Evolutionary conservation across 768 basidiomycete species (phyloP), one percentile per base, ranked within the genome.

Genomic region (Xerocomus potaroensis): DNA sequence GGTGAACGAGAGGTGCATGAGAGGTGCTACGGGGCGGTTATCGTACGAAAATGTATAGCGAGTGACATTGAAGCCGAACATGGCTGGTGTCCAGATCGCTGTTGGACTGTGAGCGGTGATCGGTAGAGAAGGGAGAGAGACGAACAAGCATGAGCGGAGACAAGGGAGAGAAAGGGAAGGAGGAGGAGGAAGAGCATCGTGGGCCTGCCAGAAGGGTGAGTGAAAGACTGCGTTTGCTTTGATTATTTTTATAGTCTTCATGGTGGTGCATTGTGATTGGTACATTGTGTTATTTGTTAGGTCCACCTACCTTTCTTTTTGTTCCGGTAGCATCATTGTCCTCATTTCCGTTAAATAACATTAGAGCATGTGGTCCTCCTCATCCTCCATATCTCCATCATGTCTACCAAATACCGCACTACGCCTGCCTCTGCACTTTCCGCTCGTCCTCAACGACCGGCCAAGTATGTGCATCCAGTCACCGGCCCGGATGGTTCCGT

Each of bases 1-100:
- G 51, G 56, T 61, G 67, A 65, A 78, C 43, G 56, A 68, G 61
- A 44, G 66, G 69, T 48, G 58, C 41, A 47, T 33, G 22, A 74
- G 67, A 3, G 75, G 73, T 0, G 57, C 50, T 6, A 72, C 80
- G 21, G 84, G 82, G 2, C 83, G 77, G 60, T 85, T 84, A 56
- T 84, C 83, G 61, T 82, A 81, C 5, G 66, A 35, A 41, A 73
- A 83, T 1, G 77, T 76, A 30, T 72, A 38, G 7, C 54, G 48
- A 1, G 81, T 83, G n/a, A 82, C 81, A 45, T 84, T 83, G 70
- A 80, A 85, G 1, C 84, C 83, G 48, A 55, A 83, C 79, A 84
- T 83, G 60, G 76, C 73, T 3, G 79, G 73, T 47, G 78, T 72
- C 64, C 65, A 82, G 14, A 78, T 52, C n/a, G 76, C 79, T 78